Conservation (phyloP, 768 basidiomycete genomes). For the Leccinum fibrillosum region DNA sequence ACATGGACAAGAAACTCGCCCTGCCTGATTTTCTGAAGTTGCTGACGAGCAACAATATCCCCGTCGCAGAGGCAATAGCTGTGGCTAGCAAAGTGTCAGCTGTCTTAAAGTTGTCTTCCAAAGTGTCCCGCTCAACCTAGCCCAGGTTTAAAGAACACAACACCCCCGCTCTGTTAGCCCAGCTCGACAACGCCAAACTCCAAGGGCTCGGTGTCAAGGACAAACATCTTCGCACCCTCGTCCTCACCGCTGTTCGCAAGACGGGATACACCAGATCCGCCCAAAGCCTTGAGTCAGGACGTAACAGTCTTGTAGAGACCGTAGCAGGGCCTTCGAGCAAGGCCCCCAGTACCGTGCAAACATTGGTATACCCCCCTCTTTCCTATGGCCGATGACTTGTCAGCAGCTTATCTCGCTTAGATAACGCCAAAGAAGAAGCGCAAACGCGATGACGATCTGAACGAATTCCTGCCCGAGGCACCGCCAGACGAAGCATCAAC, state of each 20-base stretch:
- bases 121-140: slow-evolving; percentile 11
- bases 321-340: slow-evolving; percentile 11
- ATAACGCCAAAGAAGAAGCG: slow-evolving; percentile 54
- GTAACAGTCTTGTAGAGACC: background rate
- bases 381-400: background rate
- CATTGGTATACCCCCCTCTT: slow-evolving; percentile 25
- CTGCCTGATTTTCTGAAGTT: slow-evolving; percentile 67
- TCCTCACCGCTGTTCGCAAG: slow-evolving; percentile 59
- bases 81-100: slow-evolving; percentile 65
- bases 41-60: slow-evolving; percentile 53
- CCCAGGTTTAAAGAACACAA: slow-evolving; percentile 69
- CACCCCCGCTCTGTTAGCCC: slow-evolving; percentile 53
- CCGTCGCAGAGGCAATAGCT: slow-evolving; percentile 65
- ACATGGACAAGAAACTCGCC: slow-evolving; percentile 46
- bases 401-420: slow-evolving; percentile 23
- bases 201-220: slow-evolving; percentile 53
- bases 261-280: slow-evolving; percentile 47
- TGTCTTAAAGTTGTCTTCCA: slow-evolving; percentile 14
- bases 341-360: slow-evolving; percentile 24
- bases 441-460: slow-evolving; percentile 39
- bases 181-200: slow-evolving; percentile 60
- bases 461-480: slow-evolving; percentile 56
- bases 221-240: slow-evolving; percentile 60
- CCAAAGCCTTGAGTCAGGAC: slow-evolving; percentile 18
- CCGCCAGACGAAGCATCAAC: slow-evolving; percentile 48